phyloP scores from a whole-genome alignment of 2,329 filamentous ascomycete genomes.

The Dactylellina leptospora region DNA sequence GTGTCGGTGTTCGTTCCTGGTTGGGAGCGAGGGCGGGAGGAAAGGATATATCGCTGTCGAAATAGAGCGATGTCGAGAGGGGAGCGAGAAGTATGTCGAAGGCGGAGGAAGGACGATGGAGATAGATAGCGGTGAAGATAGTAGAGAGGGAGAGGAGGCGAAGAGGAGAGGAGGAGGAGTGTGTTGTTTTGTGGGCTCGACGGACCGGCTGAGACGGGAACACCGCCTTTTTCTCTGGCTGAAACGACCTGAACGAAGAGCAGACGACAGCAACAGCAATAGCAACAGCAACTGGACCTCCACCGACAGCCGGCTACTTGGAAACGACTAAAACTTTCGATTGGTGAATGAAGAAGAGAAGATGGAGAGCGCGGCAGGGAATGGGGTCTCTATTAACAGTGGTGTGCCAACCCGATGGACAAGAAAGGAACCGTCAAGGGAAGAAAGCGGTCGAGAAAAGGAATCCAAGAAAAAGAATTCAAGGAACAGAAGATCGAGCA shows the following conservation, averaged over 20 bases:
- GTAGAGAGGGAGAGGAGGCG: slow-evolving; percentile 15
- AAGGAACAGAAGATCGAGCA: neutral
- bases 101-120: slow-evolving; percentile 13
- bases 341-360: too few species aligned
- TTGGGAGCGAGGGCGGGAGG: neutral
- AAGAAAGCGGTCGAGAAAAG: slow-evolving; percentile 5
- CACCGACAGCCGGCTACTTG: slow-evolving; percentile 18
- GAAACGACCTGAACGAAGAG: slow-evolving; percentile 13
- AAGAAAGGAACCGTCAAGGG: neutral
- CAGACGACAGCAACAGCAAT: slow-evolving; percentile 6
- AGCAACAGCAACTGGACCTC: neutral
- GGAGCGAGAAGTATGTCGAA: neutral
- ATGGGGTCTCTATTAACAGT: neutral
- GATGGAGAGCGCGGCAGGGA: too few species aligned
- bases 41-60: neutral
- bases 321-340: neutral
- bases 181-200: neutral
- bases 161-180: slow-evolving; percentile 7
- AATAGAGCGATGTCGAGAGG: neutral
- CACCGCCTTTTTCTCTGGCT: neutral
- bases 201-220: slow-evolving; percentile 47
- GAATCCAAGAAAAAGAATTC: neutral
- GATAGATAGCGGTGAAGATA: neutral
- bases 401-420: neutral
- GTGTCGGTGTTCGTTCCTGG: slow-evolving; percentile 6